Evolutionary conservation across 1,284 basidiomycete genomes (phyloP).

Genomic region (Cryptococcus sp.): DNA sequence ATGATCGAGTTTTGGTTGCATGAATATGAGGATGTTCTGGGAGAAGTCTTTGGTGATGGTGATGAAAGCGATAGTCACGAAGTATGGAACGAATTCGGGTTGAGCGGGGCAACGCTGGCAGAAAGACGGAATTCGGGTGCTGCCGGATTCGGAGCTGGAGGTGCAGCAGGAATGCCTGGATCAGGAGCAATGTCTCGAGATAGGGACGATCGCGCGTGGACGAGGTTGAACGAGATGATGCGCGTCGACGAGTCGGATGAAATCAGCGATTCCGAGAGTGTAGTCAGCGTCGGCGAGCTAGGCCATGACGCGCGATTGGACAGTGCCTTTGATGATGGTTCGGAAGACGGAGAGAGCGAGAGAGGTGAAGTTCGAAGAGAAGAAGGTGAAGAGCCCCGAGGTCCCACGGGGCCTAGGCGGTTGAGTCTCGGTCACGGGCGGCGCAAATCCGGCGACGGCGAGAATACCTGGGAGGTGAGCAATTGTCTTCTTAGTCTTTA

Average conservation of each 20-base stretch:
- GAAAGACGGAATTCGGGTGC: not conserved
- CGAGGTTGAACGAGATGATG: constrained; percentile 46
- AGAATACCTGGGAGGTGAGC: constrained; percentile 91
- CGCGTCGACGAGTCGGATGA: constrained; percentile 26
- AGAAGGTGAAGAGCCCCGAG: too few species aligned
- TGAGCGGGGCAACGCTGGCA: not conserved
- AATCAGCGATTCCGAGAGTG: constrained; percentile 87
- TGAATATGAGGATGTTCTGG: constrained; percentile 59
- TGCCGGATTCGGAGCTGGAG: constrained; percentile 6
- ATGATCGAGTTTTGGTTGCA: constrained; percentile 58
- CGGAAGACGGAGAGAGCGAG: constrained; percentile 68
- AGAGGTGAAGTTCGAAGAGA: not conserved
- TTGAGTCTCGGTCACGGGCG: constrained; percentile 13
- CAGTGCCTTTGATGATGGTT: constrained; percentile 57
- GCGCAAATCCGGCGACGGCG: constrained; percentile 50
- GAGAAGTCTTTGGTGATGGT: constrained; percentile 55
- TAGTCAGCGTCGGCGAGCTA: constrained; percentile 81
- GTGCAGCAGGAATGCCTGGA: constrained; percentile 4
- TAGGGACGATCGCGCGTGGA: constrained; percentile 46
- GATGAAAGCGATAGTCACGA: constrained; percentile 18
- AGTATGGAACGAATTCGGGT: constrained; percentile 27
- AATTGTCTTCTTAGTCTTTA: not conserved
- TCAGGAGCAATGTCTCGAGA: constrained; percentile 21
- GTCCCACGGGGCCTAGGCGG: not conserved
- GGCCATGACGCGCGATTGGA: constrained; percentile 71